phyloP scores from a whole-genome alignment of 2,329 filamentous ascomycete genomes.

The Colletotrichum lini region DNA sequence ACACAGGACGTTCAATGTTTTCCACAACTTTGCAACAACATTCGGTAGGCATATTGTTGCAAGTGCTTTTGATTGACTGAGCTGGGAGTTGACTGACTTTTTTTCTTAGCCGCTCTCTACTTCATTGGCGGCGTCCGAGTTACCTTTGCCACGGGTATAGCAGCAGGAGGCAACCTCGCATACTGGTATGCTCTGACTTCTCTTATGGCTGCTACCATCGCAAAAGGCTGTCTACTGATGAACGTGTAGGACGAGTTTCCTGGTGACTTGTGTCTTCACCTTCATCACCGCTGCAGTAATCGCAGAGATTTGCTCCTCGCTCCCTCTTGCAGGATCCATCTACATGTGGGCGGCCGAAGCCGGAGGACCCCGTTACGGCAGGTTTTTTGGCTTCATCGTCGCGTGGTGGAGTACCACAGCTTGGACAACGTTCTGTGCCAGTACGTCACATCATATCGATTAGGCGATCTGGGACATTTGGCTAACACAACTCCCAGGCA shows the following conservation, averaged over 20 bases:
- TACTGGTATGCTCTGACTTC: constrained; percentile 63
- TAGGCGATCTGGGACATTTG: neutral
- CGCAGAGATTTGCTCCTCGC: constrained; percentile 72
- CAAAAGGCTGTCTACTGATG: constrained; percentile 1
- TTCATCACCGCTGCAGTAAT: constrained; percentile 73
- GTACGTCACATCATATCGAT: constrained; percentile 47
- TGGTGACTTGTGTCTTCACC: constrained; percentile 72
- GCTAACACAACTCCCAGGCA: constrained; percentile 50
- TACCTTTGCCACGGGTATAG: constrained; percentile 74
- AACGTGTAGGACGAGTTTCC: constrained; percentile 67
- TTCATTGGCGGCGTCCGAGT: constrained; percentile 73
- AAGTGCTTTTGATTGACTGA: neutral
- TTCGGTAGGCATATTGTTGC: constrained; percentile 60
- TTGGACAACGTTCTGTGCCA: constrained; percentile 72
- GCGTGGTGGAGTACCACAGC: constrained; percentile 76
- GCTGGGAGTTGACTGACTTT: constrained; percentile 42
- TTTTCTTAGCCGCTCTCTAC: constrained; percentile 67
- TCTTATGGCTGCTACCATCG: neutral
- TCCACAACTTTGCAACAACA: constrained; percentile 72
- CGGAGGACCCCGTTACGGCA: constrained; percentile 68
- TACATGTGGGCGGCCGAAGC: constrained; percentile 74
- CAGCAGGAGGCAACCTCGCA: constrained; percentile 71
- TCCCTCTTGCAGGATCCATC: constrained; percentile 71
- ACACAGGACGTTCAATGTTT: constrained; percentile 68
- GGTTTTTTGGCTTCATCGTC: constrained; percentile 72